Percentiles rank a stretch among this genome's conserved stretches.
phyloP scores from a whole-genome alignment of 1,284 basidiomycete genomes.

The Blastosporella zonata region DNA sequence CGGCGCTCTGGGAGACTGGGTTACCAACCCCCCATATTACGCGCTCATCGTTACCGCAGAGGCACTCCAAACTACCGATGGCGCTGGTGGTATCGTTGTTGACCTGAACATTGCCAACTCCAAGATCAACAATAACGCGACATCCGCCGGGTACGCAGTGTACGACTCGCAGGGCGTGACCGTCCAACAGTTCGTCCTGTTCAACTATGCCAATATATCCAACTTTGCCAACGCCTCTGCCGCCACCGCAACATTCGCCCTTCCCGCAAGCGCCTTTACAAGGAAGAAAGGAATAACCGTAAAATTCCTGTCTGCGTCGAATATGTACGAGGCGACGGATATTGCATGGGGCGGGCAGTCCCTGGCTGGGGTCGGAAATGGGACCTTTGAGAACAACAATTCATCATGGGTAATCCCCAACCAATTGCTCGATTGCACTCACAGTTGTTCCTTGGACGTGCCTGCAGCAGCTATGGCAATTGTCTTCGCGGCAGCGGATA shows the following conservation, averaged over 20 bases:
- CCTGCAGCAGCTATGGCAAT: constrained; percentile 45
- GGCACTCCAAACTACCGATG: constrained; percentile 42
- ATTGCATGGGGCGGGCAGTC: constrained; percentile 51
- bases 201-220: constrained; percentile 54
- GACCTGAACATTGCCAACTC: constrained; percentile 48
- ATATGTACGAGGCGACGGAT: constrained; percentile 49
- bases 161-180: constrained; percentile 43
- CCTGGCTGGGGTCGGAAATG: constrained; percentile 27
- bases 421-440: constrained; percentile 33
- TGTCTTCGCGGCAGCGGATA: constrained; percentile 29
- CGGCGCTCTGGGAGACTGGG: constrained; percentile 41
- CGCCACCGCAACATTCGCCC: constrained; percentile 29
- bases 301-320: constrained; percentile 42
- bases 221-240: constrained; percentile 44
- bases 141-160: constrained; percentile 55
- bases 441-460: constrained; percentile 40
- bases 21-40: constrained; percentile 54
- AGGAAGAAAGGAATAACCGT: constrained; percentile 31
- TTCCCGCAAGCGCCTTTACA: constrained; percentile 30
- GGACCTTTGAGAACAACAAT: constrained; percentile 20
- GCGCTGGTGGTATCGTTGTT: constrained; percentile 45
- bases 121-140: constrained; percentile 32
- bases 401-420: constrained; percentile 43
- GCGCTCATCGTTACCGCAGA: constrained; percentile 56
- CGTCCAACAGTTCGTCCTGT: constrained; percentile 47